These are phyloP conservation scores for Boletus subcaerulescens DNA, from an alignment of 768 basidiomycete species.

Conservation along the genomic window DNA sequence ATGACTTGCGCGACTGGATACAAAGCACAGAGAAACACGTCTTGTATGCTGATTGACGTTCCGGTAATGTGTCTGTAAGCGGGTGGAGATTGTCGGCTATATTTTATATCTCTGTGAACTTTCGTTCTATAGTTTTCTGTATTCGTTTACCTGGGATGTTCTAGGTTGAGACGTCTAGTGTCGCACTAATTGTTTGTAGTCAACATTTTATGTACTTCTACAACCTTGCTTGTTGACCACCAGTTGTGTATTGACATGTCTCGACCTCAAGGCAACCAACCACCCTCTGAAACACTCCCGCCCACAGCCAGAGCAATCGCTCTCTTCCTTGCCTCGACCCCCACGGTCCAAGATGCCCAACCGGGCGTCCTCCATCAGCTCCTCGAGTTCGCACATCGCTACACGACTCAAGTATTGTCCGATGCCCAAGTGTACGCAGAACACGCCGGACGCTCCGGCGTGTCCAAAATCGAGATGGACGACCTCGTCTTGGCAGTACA, in stretches of 20 bases:
- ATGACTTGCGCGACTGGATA: slow-evolving; percentile 69
- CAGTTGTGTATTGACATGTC: slow-evolving; percentile 33
- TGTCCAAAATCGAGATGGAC: slow-evolving; percentile 71
- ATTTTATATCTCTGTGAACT: slow-evolving; percentile 28
- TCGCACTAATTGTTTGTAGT: slow-evolving; percentile 13
- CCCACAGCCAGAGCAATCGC: slow-evolving; percentile 84
- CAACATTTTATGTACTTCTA: neutral
- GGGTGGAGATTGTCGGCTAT: slow-evolving; percentile 20
- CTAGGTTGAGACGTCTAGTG: neutral
- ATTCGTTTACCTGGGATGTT: slow-evolving; percentile 3
- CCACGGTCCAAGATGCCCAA: slow-evolving; percentile 81
- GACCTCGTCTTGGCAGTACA: slow-evolving; percentile 80
- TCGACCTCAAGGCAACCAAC: slow-evolving; percentile 32
- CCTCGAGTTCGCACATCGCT: slow-evolving; percentile 82
- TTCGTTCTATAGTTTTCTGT: slow-evolving; percentile 15
- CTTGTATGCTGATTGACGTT: slow-evolving; percentile 66
- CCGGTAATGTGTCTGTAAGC: slow-evolving; percentile 4
- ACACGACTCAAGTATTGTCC: slow-evolving; percentile 77
- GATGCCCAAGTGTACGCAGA: slow-evolving; percentile 88
- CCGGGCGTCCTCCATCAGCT: slow-evolving; percentile 85
- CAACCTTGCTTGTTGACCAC: neutral
- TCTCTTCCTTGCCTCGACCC: slow-evolving; percentile 77
- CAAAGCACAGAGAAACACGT: slow-evolving; percentile 79
- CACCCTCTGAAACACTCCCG: slow-evolving; percentile 63
- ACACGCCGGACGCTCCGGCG: slow-evolving; percentile 70